Conservation (phyloP, 192 early-diverging fungal genomes). For the Podochytrium sp. region DNA sequence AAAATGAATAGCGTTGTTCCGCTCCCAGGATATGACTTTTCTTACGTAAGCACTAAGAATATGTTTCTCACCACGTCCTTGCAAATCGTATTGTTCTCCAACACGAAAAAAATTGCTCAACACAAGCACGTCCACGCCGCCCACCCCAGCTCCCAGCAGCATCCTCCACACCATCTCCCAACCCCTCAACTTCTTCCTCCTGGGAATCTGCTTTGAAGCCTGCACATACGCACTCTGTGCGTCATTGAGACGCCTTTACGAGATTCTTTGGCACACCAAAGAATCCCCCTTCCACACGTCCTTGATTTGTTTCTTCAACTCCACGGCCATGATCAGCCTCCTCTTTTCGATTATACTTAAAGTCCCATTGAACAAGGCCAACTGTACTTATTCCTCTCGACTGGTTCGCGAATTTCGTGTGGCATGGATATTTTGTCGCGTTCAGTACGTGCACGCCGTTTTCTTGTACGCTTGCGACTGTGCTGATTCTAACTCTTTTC, state of each 20-base stretch:
- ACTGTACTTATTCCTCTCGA: background rate
- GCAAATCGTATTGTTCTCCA: no score
- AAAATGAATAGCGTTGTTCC: no score
- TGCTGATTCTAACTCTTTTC: no score
- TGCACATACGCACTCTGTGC: background rate
- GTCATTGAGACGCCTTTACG: background rate
- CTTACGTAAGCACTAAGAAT: no score
- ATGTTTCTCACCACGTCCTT: no score
- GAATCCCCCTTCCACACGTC: background rate
- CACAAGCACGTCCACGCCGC: no score
- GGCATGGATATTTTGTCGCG: background rate
- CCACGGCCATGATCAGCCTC: background rate
- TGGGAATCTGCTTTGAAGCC: constrained; percentile 7
- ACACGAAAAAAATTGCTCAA: no score
- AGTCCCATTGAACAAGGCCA: background rate
- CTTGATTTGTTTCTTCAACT: background rate
- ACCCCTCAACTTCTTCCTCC: background rate
- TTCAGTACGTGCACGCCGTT: background rate
- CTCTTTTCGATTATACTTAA: background rate
- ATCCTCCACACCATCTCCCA: no score
- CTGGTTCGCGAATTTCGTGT: background rate
- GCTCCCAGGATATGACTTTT: no score
- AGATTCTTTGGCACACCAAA: background rate
- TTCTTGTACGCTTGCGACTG: no score
- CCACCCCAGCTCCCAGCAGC: no score